Conservation (phyloP, 1,284 basidiomycete genomes). For the Mycena citricolor region DNA sequence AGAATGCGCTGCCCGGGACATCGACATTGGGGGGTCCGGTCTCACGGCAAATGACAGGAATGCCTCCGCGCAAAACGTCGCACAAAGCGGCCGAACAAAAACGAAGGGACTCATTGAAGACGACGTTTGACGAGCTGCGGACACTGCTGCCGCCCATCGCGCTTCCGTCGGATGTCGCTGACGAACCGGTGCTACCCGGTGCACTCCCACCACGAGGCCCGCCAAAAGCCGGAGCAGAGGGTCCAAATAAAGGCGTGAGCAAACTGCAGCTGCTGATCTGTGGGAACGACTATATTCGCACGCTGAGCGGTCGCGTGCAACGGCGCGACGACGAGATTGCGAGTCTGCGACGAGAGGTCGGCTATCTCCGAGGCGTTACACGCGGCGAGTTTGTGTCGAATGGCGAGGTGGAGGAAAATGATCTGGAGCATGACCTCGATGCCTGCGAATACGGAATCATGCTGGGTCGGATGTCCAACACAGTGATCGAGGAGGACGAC, state of each 20-base stretch:
- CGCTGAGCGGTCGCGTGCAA: constrained; percentile 77
- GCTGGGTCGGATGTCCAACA: constrained; percentile 16
- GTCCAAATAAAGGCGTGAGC: constrained; percentile 93
- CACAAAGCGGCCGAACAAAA: constrained; percentile 99
- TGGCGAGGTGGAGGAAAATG: constrained; percentile 36
- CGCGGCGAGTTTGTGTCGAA: constrained; percentile 31
- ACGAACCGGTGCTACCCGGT: constrained; percentile 74
- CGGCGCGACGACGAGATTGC: constrained; percentile 83
- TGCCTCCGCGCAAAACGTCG: constrained; percentile 71
- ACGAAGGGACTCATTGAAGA: constrained; percentile 92
- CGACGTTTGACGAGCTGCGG: constrained; percentile 93
- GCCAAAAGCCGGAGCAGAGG: constrained; percentile 81
- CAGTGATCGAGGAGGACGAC: constrained; percentile 13
- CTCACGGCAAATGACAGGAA: constrained; percentile 25
- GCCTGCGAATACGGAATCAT: constrained; percentile 33
- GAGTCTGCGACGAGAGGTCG: constrained; percentile 68
- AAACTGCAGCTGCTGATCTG: constrained; percentile 92
- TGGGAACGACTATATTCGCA: constrained; percentile 84
- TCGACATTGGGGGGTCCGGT: constrained; percentile 26
- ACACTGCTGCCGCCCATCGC: constrained; percentile 86
- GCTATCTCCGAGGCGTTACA: constrained; percentile 49
- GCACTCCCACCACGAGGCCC: constrained; percentile 84
- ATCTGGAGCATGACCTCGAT: constrained; percentile 44
- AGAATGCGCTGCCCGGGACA: constrained; percentile 70
- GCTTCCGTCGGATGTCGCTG: constrained; percentile 62